Base-by-base conservation (phyloP, 1,284 basidiomycete genomes). In the Pseudozyma sp. region DNA sequence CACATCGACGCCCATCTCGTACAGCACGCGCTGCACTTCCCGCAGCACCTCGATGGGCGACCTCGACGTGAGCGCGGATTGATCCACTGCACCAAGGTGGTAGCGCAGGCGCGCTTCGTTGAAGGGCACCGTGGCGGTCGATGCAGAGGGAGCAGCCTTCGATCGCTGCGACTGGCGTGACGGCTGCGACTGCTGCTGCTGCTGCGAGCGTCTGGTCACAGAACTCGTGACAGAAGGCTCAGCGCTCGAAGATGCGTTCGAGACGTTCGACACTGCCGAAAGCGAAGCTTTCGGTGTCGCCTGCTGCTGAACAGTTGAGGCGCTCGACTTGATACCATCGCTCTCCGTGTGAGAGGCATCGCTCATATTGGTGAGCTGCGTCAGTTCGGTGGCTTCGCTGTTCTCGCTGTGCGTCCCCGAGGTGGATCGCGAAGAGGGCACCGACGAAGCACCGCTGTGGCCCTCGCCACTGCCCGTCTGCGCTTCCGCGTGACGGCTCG, bases 11-110 rank as follows among this genome's bases (percentile, higher is more conserved):
- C 96, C 97, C 93, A 99, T 95, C 44, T 88, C 89, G 77, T 90
- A 88, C 60, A 99, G 87, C 16, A 94, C 92, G 64, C 88, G 87
- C 76, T 89, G 88, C 37, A 98, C 89, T 82, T 94, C 92, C 65
- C 88, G 89, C 87, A 99, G 93, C 45, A 98, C 94, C 70, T 94
- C 92, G 7, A 90, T 88, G 13, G 96, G 95, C 14, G 90, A 87
- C 17, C 90, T 89, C 7, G 91, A 93, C 9, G 95, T 97, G 71
- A 98, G 89, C 42, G 92, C 96, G 24, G 91, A 91, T 81, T 93
- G 92, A 85, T 98, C 96, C 31, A 99, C 92, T 1, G 95, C 91
- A 74, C 96, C 95, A 73, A 93, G 91, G 82, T 98, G 96, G 44
- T 92, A 89, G 14, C 93, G 90, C 54, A 98, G 86, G 6, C 66